Evolutionary conservation across 805 yeast genomes (phyloP), one percentile per base, ranked within the genome.

Genomic region (Candida manassasensis): DNA sequence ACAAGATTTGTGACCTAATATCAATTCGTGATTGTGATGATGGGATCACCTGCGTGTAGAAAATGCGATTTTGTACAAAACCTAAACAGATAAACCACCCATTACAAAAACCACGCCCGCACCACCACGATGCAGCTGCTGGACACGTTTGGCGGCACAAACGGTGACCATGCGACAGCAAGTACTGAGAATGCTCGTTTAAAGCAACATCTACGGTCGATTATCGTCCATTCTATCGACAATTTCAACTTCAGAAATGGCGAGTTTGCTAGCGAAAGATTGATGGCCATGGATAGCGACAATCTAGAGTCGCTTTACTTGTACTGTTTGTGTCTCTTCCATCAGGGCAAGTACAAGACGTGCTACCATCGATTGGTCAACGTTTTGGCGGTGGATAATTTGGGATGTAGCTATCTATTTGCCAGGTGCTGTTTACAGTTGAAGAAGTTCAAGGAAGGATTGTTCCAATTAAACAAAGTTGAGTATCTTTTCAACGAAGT

Each of bases 251-350:
- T 74, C 29, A 61, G 67, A 10, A 83, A 89, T 18, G 97, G 97
- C 2, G 88, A 81, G 50, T 86, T 93, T 59, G 80, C 90, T 4
- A 77, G 88, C 12, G 97, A 93, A 55, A 68, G 95, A 44, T 64
- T 87, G 15, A 59, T 83, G 21, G 86, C 95, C 2, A 73, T 76
- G 34, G 70, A 70, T 31, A 65, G 68, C n/a, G 56, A 67, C 25
- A 72, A 76, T 42, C 55, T 72, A 4, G 85, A 81, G 36, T 73
- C 89, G 7, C 53, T 75, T 3, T 84, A 86, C 54, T 61, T 88
- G 26, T 79, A 84, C 51, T 86, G 84, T 11, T 61, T 84, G 25
- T 79, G 84, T 1, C 66, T 84, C 36, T 78, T 61, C 49, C 76
- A 79, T 38, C 75, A 70, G 41, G 66, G 68, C 11, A 73, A 80